Conservation (phyloP, 1,139 yeast species). For the Casaregolazyma lundiana region DNA sequence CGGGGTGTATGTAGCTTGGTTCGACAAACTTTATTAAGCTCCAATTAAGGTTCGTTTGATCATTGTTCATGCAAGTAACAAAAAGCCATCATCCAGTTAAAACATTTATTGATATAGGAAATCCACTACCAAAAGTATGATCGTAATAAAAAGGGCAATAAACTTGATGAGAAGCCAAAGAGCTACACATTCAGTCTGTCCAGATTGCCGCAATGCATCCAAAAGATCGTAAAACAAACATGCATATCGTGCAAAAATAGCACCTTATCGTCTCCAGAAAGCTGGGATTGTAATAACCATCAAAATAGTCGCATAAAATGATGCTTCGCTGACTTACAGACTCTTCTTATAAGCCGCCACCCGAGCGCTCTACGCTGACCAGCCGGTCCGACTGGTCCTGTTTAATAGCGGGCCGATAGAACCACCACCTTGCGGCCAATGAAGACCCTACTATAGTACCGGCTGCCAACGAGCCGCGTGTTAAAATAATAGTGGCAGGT, state of each 20-base stretch:
- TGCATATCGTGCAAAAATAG: background rate
- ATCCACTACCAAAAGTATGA: background rate
- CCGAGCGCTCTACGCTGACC: slow-evolving; percentile 28
- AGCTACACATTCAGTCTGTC: background rate
- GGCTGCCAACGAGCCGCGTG: slow-evolving; percentile 20
- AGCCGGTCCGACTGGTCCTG: slow-evolving; percentile 21
- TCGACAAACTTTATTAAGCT: background rate
- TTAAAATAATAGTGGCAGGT: slow-evolving; percentile 2
- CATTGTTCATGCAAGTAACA: too few relatives aligned
- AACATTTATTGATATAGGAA: background rate
- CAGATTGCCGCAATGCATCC: background rate
- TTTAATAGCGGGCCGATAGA: slow-evolving; percentile 26
- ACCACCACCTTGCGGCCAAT: slow-evolving; percentile 22
- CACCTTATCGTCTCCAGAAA: background rate
- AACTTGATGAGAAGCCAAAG: background rate
- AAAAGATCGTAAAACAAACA: background rate
- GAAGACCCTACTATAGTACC: slow-evolving; percentile 22
- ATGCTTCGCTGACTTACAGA: background rate
- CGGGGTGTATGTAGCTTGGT: background rate
- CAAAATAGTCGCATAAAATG: too few relatives aligned
- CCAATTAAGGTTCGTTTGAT: too few relatives aligned
- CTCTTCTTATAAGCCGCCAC: slow-evolving; percentile 22
- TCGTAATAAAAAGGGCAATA: background rate
- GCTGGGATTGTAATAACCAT: background rate
- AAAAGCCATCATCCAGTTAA: background rate